phyloP scores from a whole-genome alignment of 768 basidiomycete genomes.

The Punctularia strigosozonata region DNA sequence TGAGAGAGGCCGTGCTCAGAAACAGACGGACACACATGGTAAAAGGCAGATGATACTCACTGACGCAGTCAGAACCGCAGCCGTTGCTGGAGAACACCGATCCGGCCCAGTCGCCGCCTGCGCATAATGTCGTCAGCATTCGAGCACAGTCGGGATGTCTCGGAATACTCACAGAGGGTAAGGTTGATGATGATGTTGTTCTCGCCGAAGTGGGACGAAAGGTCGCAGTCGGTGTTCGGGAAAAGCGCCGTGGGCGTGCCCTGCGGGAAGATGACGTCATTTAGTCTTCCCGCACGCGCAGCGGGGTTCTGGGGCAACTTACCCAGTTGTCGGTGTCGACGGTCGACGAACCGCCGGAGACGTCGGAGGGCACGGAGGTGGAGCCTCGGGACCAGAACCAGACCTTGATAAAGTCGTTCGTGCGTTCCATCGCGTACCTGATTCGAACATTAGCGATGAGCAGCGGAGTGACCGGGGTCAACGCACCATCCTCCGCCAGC shows the following conservation, averaged over 20 bases:
- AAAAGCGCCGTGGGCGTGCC: constrained; percentile 52
- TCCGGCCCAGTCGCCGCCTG: constrained; percentile 54
- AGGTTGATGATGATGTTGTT: constrained; percentile 63
- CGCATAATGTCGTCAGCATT: background rate
- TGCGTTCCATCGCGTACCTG: constrained; percentile 58
- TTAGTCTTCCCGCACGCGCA: background rate
- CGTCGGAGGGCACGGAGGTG: constrained; percentile 31
- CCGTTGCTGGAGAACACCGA: constrained; percentile 31
- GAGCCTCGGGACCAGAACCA: constrained; percentile 59
- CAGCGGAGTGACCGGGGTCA: background rate
- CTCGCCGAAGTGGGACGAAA: constrained; percentile 37
- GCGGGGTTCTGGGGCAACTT: background rate
- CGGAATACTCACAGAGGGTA: constrained; percentile 42
- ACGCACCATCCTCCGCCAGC: constrained; percentile 53
- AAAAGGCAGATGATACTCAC: constrained; percentile 22
- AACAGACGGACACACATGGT: background rate
- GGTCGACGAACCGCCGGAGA: constrained; percentile 24
- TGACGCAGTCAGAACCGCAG: constrained; percentile 40
- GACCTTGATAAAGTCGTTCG: constrained; percentile 42
- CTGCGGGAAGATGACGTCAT: constrained; percentile 17
- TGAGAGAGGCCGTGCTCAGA: background rate
- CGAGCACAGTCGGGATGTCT: background rate
- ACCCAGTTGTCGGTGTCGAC: constrained; percentile 48
- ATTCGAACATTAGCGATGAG: background rate
- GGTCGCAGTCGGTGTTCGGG: constrained; percentile 46